Conservation (phyloP, 2,329 filamentous ascomycete species). For the Cryphonectria japonica region DNA sequence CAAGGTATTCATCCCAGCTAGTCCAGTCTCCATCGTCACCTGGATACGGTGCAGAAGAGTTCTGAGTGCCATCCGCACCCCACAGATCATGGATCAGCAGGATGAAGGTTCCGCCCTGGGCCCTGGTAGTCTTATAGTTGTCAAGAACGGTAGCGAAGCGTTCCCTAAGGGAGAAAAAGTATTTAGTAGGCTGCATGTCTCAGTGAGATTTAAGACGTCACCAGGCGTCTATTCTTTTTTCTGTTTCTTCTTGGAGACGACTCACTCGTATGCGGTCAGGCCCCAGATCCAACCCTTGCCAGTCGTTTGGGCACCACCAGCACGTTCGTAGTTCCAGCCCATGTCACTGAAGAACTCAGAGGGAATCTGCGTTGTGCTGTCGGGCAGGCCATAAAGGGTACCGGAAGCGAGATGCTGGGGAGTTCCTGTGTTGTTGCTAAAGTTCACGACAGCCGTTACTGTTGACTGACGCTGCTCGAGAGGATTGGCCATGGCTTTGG, state of each 20-base stretch:
- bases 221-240: not conserved
- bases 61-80: conserved; percentile 50
- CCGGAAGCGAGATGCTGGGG: conserved; percentile 34
- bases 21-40: conserved; percentile 55
- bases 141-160: conserved; percentile 49
- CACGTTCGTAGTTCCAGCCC: conserved; percentile 32
- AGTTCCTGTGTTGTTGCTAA: conserved; percentile 28
- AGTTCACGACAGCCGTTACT: conserved; percentile 31
- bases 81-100: conserved; percentile 51
- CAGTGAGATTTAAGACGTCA: not conserved
- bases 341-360: conserved; percentile 32
- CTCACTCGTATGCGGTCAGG: conserved; percentile 27
- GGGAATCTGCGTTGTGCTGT: conserved; percentile 31
- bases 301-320: conserved; percentile 32
- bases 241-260: not conserved
- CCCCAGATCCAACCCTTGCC: conserved; percentile 32
- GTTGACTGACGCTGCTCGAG: conserved; percentile 16
- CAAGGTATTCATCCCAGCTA: conserved; percentile 47
- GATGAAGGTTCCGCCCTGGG: conserved; percentile 49
- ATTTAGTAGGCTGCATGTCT: not conserved
- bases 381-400: conserved; percentile 34
- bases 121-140: conserved; percentile 49
- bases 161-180: not conserved
- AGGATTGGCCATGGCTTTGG: conserved; percentile 7
- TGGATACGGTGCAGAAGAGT: conserved; percentile 44